A percentile compares a stretch with the other conserved stretches of the same genome.
Conservation (phyloP, 805 yeast genomes). For the Kazachstania bromeliacearum region DNA sequence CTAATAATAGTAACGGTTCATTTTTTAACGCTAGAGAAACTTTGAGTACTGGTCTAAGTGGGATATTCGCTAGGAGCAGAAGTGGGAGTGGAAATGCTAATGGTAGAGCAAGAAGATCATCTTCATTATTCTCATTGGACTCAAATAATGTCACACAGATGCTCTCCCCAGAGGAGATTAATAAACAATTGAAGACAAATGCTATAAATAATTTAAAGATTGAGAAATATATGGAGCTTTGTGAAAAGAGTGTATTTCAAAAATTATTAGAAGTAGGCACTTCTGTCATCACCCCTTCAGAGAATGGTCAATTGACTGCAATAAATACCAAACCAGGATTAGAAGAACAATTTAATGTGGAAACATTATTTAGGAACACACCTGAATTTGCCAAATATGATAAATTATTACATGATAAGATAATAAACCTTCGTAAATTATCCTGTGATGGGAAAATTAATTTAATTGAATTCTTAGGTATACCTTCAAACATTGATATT, state of each 20-base stretch:
- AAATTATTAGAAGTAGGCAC: constrained; percentile 27
- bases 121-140: constrained; percentile 24
- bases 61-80: constrained; percentile 28
- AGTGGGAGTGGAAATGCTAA: constrained; percentile 14
- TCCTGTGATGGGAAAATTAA: constrained; percentile 15
- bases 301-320: background rate
- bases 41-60: constrained; percentile 28
- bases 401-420: constrained; percentile 17
- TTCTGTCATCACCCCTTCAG: constrained; percentile 14
- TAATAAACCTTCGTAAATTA: constrained; percentile 14
- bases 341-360: constrained; percentile 13
- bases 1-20: background rate
- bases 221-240: constrained; percentile 24
- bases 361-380: constrained; percentile 25
- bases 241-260: constrained; percentile 24
- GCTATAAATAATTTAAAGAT: constrained; percentile 21
- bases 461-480: constrained; percentile 19
- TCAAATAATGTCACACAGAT: constrained; percentile 18
- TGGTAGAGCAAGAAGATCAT: constrained; percentile 22
- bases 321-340: constrained; percentile 6
- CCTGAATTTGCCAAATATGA: constrained; percentile 27
- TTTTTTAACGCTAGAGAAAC: constrained; percentile 24
- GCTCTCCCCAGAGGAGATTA: constrained; percentile 27
- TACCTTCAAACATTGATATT: constrained; percentile 10
- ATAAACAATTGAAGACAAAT: constrained; percentile 18